phyloP scores from a whole-genome alignment of 2,329 filamentous ascomycete species.

The Simplicillium sp. region DNA sequence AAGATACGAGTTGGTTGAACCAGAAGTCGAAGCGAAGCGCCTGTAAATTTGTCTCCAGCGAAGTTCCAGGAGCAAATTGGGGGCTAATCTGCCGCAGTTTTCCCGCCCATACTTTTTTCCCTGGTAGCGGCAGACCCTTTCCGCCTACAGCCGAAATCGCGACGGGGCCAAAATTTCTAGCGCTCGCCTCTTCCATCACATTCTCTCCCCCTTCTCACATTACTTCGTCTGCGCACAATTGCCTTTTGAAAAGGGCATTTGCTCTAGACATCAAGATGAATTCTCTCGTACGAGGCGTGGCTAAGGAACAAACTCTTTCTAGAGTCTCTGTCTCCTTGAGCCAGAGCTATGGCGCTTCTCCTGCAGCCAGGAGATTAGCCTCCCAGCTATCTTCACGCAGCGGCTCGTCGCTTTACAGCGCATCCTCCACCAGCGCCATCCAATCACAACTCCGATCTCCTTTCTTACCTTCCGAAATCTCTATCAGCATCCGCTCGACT shows the following conservation, averaged over 20 bases:
- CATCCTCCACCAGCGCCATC: slow-evolving; percentile 14
- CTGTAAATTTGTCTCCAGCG: background rate
- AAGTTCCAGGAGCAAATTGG: background rate
- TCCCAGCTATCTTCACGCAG: slow-evolving; percentile 17
- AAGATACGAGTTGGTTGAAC: too few relatives aligned
- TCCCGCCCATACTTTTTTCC: slow-evolving; percentile 1
- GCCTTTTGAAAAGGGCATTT: slow-evolving; percentile 5
- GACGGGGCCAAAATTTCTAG: slow-evolving; percentile 2
- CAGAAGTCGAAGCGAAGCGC: background rate
- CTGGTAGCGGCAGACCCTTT: background rate
- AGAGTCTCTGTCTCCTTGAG: slow-evolving; percentile 27
- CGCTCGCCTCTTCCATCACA: slow-evolving; percentile 2
- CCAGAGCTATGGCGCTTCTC: slow-evolving; percentile 31
- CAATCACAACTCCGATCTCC: slow-evolving; percentile 33
- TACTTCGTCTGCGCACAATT: background rate
- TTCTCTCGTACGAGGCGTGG: slow-evolving; percentile 33
- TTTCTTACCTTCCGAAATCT: slow-evolving; percentile 27
- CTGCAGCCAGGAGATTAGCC: slow-evolving; percentile 38
- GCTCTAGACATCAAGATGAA: slow-evolving; percentile 28
- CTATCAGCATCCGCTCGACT: slow-evolving; percentile 20
- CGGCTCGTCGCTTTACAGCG: background rate
- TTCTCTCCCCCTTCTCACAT: slow-evolving; percentile 4
- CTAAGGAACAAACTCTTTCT: slow-evolving; percentile 28
- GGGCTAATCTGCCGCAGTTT: slow-evolving; percentile 4
- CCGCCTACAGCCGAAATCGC: slow-evolving; percentile 3